Evolutionary conservation across 768 basidiomycete species (phyloP), one percentile per base, ranked within the genome.

Genomic region (Hemileccinum impolitum): DNA sequence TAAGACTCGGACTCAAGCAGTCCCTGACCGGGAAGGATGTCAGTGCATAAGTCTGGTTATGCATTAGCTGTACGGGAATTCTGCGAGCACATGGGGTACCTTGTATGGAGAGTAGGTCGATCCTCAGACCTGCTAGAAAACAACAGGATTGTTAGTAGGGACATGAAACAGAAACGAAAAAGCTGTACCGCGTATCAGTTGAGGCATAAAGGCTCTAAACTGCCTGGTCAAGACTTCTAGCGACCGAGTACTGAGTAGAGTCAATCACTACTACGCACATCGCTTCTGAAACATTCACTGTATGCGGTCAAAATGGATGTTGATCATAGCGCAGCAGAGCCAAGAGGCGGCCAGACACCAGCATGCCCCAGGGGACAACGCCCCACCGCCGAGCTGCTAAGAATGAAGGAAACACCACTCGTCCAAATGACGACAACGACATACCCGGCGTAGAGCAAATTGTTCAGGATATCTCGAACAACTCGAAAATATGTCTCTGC

Each of bases 391-490:
- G n/a, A 64, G 47, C 64, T 66, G 12, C 31, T 14, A 7, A 14
- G 18, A 11, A 41, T 57, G 28, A 55, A 43, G 4, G 13, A 14
- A 38, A 35, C 4, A n/a, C 8, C 36, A 18, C 17, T 11, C 19
- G 50, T 30, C 2, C 11, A 11, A 25, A 28, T 6, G 13, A 17
- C n/a, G 45, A 44, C 23, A 46, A 26, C 2, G 30, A 50, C 52
- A 26, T 51, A 62, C 59, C 48, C 25, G n/a, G n/a, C n/a, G n/a
- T n/a, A n/a, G n/a, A n/a, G n/a, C n/a, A n/a, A n/a, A n/a, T n/a
- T n/a, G n/a, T n/a, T n/a, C n/a, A n/a, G n/a, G n/a, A 74, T 13
- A 72, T 65, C 53, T 80, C 75, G 47, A 81, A 82, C 7, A 62
- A 59, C 52, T 80, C 79, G 47, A 75, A 71, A 19, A 67, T 47